A percentile compares a stretch with the other conserved stretches of the same genome.
Conservation (phyloP, 345 rosid genomes). For the Angophora floribunda region DNA sequence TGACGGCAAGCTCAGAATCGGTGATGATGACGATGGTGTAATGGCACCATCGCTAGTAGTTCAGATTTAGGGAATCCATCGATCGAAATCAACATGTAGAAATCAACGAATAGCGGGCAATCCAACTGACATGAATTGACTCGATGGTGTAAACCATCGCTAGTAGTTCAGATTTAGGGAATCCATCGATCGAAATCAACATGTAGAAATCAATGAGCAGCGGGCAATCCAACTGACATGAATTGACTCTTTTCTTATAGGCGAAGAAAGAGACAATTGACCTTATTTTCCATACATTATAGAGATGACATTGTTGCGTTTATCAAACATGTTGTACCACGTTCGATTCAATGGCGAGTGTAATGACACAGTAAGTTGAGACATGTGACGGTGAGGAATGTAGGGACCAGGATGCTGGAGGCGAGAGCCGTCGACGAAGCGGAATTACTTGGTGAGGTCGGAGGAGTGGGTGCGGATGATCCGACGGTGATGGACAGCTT, state of each 20-base stretch:
- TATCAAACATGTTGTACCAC: neutral
- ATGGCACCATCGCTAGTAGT: no score
- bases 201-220: neutral
- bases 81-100: no score
- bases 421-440: neutral
- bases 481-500: conserved; percentile 5
- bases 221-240: neutral
- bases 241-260: neutral
- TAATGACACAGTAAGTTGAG: neutral
- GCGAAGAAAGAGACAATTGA: neutral
- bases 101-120: no score
- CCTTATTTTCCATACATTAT: neutral
- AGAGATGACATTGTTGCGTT: neutral
- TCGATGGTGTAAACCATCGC: no score
- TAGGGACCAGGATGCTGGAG: neutral
- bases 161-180: neutral
- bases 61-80: no score
- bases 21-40: no score
- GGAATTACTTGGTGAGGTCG: neutral
- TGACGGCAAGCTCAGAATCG: no score
- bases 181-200: neutral
- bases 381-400: neutral
- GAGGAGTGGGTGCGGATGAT: neutral
- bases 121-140: no score
- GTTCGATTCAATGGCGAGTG: neutral